phyloP scores from a whole-genome alignment of 176 grass and related monocot species.

The Carex littledalei region DNA sequence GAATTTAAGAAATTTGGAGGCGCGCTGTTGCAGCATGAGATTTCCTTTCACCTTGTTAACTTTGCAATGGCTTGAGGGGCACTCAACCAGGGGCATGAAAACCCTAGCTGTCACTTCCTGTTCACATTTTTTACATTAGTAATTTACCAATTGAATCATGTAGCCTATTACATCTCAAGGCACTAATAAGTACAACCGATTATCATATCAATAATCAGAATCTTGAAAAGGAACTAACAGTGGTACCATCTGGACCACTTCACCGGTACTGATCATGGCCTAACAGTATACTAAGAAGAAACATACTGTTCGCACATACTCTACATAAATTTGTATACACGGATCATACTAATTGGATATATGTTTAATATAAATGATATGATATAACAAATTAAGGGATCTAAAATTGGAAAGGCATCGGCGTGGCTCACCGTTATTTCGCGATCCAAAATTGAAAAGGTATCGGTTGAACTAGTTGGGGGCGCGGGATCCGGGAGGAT shows the following conservation, averaged over 20 bases:
- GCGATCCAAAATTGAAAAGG: too few relatives aligned
- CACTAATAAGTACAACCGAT: slow-evolving; percentile 3
- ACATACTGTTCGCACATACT: not conserved
- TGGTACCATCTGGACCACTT: not conserved
- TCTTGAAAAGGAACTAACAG: too few relatives aligned
- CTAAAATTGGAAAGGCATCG: too few relatives aligned
- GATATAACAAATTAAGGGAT: not conserved
- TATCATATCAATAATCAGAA: too few relatives aligned
- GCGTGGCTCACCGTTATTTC: too few relatives aligned
- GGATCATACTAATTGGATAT: not conserved
- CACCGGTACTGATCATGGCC: not conserved
- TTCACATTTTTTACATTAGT: not conserved
- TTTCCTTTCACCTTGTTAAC: slow-evolving; percentile 94
- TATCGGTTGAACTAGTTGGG: too few relatives aligned
- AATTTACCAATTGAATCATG: not conserved
- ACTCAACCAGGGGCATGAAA: slow-evolving; percentile 96
- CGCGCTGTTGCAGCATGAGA: slow-evolving; percentile 85
- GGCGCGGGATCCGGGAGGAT: too few relatives aligned
- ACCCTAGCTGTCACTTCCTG: slow-evolving; percentile 98
- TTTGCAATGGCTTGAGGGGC: slow-evolving; percentile 84
- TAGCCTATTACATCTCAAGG: not conserved
- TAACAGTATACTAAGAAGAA: not conserved
- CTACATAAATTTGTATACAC: not conserved
- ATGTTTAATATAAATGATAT: not conserved
- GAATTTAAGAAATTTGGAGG: slow-evolving; percentile 98